A percentile compares a stretch with the other conserved stretches of the same genome.
Conservation (phyloP, 345 rosid genomes). For the Citrus maxima region DNA sequence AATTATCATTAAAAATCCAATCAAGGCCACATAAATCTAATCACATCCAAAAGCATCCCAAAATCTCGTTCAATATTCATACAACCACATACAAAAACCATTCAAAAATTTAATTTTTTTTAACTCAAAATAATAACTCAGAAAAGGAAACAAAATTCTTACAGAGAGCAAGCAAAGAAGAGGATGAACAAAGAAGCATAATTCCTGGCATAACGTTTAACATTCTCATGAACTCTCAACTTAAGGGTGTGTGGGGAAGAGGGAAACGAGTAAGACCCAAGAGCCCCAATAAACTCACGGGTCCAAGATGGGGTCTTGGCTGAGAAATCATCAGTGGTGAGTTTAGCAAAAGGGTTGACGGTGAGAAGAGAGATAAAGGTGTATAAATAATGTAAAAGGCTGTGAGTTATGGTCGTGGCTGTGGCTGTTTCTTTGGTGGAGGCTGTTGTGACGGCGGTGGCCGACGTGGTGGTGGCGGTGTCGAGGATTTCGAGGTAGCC, state of each 20-base stretch:
- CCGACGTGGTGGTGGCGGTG: slow-evolving; percentile 28
- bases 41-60: background rate
- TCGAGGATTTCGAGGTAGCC: slow-evolving; percentile 91
- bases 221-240: slow-evolving; percentile 84
- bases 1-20: background rate
- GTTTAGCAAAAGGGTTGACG: slow-evolving; percentile 84
- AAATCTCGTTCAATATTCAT: background rate
- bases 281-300: slow-evolving; percentile 59
- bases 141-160: slow-evolving; percentile 14
- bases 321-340: slow-evolving; percentile 74
- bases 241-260: slow-evolving; percentile 52
- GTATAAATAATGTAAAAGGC: slow-evolving; percentile 20
- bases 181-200: slow-evolving; percentile 71
- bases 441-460: slow-evolving; percentile 19
- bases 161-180: slow-evolving; percentile 89
- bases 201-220: slow-evolving; percentile 84
- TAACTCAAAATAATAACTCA: background rate
- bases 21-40: background rate
- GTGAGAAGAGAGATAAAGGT: slow-evolving; percentile 60
- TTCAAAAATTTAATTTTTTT: background rate
- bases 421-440: slow-evolving; percentile 21
- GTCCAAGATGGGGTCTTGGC: slow-evolving; percentile 83
- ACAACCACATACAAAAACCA: background rate
- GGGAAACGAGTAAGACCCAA: slow-evolving; percentile 73
- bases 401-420: slow-evolving; percentile 26